Evolutionary conservation across 106 monocot genomes (phyloP).

Genomic region (Alisma plantagoaquatica): DNA sequence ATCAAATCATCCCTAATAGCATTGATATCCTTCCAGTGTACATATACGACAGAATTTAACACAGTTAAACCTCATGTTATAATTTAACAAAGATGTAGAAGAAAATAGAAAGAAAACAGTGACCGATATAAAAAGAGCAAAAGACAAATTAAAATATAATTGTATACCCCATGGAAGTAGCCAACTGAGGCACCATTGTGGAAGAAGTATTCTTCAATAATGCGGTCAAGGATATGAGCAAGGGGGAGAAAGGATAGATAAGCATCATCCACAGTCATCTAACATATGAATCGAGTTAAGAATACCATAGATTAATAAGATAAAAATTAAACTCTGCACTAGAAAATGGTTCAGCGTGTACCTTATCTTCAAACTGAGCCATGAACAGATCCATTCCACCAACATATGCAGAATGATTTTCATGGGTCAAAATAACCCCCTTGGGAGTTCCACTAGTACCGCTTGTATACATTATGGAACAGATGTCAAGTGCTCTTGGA

Average conservation of each 20-base stretch:
- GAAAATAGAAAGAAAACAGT: no score
- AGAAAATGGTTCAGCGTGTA: slow-evolving; percentile 7
- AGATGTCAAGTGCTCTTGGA: slow-evolving; percentile 57
- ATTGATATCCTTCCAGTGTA: slow-evolving; percentile 63
- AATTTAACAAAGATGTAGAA: no score
- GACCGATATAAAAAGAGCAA: not conserved
- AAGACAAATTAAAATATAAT: not conserved
- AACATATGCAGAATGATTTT: slow-evolving; percentile 49
- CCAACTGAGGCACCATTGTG: slow-evolving; percentile 90
- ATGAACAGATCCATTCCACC: slow-evolving; percentile 56
- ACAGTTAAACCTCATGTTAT: not conserved
- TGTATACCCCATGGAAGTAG: slow-evolving; percentile 79
- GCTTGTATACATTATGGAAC: slow-evolving; percentile 97
- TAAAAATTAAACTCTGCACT: not conserved
- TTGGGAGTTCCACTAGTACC: slow-evolving; percentile 90
- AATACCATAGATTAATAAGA: no score
- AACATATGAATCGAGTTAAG: no score
- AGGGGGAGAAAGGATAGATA: slow-evolving; percentile 92
- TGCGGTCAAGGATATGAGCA: slow-evolving; percentile 88
- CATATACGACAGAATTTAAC: not conserved
- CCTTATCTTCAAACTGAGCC: slow-evolving; percentile 88
- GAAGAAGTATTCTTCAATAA: slow-evolving; percentile 92
- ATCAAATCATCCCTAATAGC: slow-evolving; percentile 77
- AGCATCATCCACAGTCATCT: slow-evolving; percentile 87
- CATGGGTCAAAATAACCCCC: slow-evolving; percentile 80